Percentiles rank a stretch among this genome's conserved stretches.
phyloP scores from a whole-genome alignment of 352 stramenopile genomes.

The Phytophthora tentaculata region DNA sequence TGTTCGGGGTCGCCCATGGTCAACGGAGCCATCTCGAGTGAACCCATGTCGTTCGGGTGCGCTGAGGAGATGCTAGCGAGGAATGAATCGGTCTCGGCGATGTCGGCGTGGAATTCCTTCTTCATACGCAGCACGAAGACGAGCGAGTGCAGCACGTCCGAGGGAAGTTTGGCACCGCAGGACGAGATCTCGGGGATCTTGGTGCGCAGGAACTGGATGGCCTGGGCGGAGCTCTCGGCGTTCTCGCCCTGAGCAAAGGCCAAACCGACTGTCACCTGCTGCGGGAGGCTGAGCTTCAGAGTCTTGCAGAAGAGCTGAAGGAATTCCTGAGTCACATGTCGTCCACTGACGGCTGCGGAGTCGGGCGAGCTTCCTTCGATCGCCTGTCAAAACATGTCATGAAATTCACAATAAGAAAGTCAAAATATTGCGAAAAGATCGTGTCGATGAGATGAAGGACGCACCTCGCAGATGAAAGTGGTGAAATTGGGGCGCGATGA shows the following conservation, averaged over 20 bases:
- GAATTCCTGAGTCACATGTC: slow-evolving; percentile 81
- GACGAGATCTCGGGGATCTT: slow-evolving; percentile 89
- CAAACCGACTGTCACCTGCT: slow-evolving; percentile 86
- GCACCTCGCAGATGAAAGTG: slow-evolving; percentile 86
- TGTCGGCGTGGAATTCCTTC: slow-evolving; percentile 72
- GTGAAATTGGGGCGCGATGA: slow-evolving; percentile 91
- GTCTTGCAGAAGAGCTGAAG: slow-evolving; percentile 76
- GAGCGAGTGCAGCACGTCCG: slow-evolving; percentile 83
- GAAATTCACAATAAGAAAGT: background rate
- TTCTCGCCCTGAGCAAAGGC: slow-evolving; percentile 84
- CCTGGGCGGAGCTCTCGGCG: slow-evolving; percentile 56
- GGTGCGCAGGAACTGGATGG: slow-evolving; percentile 77
- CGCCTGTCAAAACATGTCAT: slow-evolving; percentile 37
- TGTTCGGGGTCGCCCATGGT: slow-evolving; percentile 88
- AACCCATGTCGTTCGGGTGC: slow-evolving; percentile 88
- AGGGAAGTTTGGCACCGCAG: slow-evolving; percentile 81
- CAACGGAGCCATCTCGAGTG: slow-evolving; percentile 84
- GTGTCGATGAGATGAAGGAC: no score
- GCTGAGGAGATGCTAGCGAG: slow-evolving; percentile 84
- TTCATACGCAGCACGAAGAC: slow-evolving; percentile 86
- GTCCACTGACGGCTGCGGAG: slow-evolving; percentile 30
- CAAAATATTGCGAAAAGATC: background rate
- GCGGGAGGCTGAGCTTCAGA: slow-evolving; percentile 86
- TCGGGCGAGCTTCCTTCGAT: slow-evolving; percentile 72
- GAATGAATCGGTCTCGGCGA: slow-evolving; percentile 86